phyloP scores from a whole-genome alignment of 805 yeast species.

The Allodekkera sacchari region DNA sequence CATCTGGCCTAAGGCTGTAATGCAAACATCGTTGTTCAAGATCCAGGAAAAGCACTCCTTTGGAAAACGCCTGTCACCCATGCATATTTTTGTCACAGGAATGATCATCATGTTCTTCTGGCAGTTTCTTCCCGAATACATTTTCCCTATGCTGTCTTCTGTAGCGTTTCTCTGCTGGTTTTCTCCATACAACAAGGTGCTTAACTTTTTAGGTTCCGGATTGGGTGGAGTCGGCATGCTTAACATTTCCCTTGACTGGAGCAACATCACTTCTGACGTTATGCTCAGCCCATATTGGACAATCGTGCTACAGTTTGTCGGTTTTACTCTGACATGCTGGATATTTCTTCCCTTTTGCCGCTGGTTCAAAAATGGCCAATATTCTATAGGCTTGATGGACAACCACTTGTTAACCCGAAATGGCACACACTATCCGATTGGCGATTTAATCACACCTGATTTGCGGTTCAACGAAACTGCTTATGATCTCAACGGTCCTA shows the following conservation, averaged over 20 bases:
- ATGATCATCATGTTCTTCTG: constrained; percentile 30
- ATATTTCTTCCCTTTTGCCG: constrained; percentile 37
- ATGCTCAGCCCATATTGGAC: constrained; percentile 47
- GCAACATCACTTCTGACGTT: constrained; percentile 41
- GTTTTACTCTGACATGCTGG: constrained; percentile 42
- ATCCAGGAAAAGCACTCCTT: constrained; percentile 15
- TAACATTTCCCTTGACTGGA: constrained; percentile 44
- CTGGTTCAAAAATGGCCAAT: constrained; percentile 27
- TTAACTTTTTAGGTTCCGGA: constrained; percentile 44
- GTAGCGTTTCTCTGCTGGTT: constrained; percentile 41
- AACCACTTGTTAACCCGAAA: constrained; percentile 29
- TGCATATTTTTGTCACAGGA: constrained; percentile 31
- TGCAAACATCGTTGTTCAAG: constrained; percentile 40
- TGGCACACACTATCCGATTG: constrained; percentile 36
- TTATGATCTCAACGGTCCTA: constrained; percentile 35
- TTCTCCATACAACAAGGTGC: constrained; percentile 32
- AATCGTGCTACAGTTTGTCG: constrained; percentile 38
- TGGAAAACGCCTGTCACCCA: constrained; percentile 10
- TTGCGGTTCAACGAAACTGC: constrained; percentile 37
- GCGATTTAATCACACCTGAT: constrained; percentile 31
- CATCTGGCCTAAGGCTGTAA: constrained; percentile 42
- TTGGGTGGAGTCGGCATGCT: constrained; percentile 44
- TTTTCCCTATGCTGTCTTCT: constrained; percentile 41
- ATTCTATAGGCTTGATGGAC: constrained; percentile 37
- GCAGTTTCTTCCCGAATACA: constrained; percentile 42